These are phyloP conservation scores for Podospora pseudopauciseta DNA, from an alignment of 495 filamentous ascomycete genomes.

Conservation along the genomic window DNA sequence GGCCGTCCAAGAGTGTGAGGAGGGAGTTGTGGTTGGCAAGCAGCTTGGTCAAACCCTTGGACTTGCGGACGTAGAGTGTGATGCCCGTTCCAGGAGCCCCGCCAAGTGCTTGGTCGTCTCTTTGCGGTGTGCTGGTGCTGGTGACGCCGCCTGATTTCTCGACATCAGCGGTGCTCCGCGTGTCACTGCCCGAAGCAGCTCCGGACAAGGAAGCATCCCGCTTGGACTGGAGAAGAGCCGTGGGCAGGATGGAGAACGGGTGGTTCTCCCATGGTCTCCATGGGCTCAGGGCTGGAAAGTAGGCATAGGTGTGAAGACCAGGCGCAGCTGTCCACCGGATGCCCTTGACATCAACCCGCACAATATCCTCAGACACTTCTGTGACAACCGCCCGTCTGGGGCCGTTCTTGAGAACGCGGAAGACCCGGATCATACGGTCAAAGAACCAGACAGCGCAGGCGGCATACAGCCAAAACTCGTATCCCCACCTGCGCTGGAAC, in stretches of 20 bases:
- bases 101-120: not conserved
- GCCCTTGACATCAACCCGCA: slow-evolving; percentile 38
- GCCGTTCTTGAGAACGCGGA: slow-evolving; percentile 30
- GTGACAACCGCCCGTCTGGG: slow-evolving; percentile 32
- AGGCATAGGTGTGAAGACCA: slow-evolving; percentile 37
- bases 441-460: slow-evolving; percentile 44
- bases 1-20: slow-evolving; percentile 32
- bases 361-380: slow-evolving; percentile 29
- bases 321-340: slow-evolving; percentile 31
- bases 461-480: slow-evolving; percentile 47
- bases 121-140: not conserved
- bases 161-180: slow-evolving; percentile 8
- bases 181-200: not conserved
- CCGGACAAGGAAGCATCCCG: not conserved
- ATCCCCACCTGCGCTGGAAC: slow-evolving; percentile 22
- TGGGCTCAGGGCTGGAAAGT: slow-evolving; percentile 42
- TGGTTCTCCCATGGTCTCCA: slow-evolving; percentile 48
- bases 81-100: slow-evolving; percentile 22
- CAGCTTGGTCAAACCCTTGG: slow-evolving; percentile 27
- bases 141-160: slow-evolving; percentile 10
- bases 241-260: slow-evolving; percentile 44
- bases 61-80: slow-evolving; percentile 32
- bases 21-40: slow-evolving; percentile 14
- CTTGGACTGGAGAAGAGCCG: slow-evolving; percentile 8
- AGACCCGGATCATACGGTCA: slow-evolving; percentile 41